Percentiles rank a stretch among this genome's conserved stretches.
Evolutionary conservation across 2,329 filamentous ascomycete species (phyloP).

Genomic region (Ascochyta koolunga): DNA sequence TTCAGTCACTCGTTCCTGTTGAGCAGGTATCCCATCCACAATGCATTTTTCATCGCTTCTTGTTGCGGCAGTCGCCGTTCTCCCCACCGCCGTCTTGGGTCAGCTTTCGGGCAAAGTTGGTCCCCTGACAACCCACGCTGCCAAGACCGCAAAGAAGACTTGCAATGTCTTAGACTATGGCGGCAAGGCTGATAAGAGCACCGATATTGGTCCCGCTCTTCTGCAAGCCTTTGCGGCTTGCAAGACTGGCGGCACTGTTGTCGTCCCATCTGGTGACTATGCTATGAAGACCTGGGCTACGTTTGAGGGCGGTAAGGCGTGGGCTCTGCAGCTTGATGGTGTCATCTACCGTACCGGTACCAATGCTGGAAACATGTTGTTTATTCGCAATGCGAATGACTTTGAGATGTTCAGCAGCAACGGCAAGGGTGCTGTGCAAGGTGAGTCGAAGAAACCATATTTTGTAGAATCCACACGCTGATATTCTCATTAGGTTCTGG

Average conservation of each 20-base stretch:
- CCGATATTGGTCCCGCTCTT: conserved; percentile 58
- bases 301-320: conserved; percentile 55
- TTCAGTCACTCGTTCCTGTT: conserved; percentile 25
- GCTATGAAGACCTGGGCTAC: conserved; percentile 58
- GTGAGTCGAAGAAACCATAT: conserved; percentile 7
- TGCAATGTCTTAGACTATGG: conserved; percentile 62
- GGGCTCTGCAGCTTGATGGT: conserved; percentile 61
- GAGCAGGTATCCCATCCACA: conserved; percentile 27
- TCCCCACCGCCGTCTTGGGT: conserved; percentile 27
- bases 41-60: conserved; percentile 37
- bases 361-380: conserved; percentile 60
- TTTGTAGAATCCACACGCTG: not conserved
- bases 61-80: conserved; percentile 30
- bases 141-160: conserved; percentile 56
- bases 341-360: conserved; percentile 60
- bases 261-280: conserved; percentile 58
- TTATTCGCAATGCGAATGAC: conserved; percentile 56
- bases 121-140: conserved; percentile 37
- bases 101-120: conserved; percentile 46
- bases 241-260: conserved; percentile 57
- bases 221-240: conserved; percentile 58
- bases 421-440: conserved; percentile 60
- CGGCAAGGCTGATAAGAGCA: conserved; percentile 57
- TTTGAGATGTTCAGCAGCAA: conserved; percentile 62
- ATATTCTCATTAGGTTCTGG: conserved; percentile 36